Evolutionary conservation across 257 asterid species (phyloP), one percentile per base, ranked within the genome.

Genomic region (Orobanche coerulescens): DNA sequence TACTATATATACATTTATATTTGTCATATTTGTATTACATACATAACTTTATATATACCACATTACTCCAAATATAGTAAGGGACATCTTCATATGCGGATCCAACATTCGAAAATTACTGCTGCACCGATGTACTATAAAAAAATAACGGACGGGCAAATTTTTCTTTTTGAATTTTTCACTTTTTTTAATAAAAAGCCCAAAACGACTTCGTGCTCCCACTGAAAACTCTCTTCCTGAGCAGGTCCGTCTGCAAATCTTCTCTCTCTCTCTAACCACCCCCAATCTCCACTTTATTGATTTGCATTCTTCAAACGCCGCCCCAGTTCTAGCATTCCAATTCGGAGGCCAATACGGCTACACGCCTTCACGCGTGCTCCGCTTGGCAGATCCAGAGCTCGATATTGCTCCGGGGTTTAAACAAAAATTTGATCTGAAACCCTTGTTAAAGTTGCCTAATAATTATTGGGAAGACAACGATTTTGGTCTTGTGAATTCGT

Each of bases 181-280:
- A n/a, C n/a, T n/a, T n/a, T n/a, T n/a, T n/a, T n/a, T n/a, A n/a
- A n/a, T n/a, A n/a, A n/a, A n/a, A n/a, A n/a, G n/a, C n/a, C n/a
- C n/a, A n/a, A n/a, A n/a, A n/a, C n/a, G n/a, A n/a, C n/a, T n/a
- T 65, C 55, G 31, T n/a, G 28, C 62, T 65, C 31, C 70, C 71
- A 0, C 16, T 65, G 4, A 40, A 44, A 37, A 18, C 47, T 37
- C 25, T 70, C 61, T 56, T 55, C 13, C 3, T 16, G 2, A 12
- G 34, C 69, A 71, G 37, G 65, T 71, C 68, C 61, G 76, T 52
- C 31, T 65, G 76, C 68, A 65, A 36, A 51, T 26, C 58, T 1
- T 31, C 65, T 34, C 71, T 22, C 15, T n/a, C n/a, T 2, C 24
- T 30, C 54, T 65, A 34, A 9, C 72, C 33, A 50, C 60, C 26